Conservation (phyloP, 192 early-diverging fungal species). For the Umbelopsis ramanniana region DNA sequence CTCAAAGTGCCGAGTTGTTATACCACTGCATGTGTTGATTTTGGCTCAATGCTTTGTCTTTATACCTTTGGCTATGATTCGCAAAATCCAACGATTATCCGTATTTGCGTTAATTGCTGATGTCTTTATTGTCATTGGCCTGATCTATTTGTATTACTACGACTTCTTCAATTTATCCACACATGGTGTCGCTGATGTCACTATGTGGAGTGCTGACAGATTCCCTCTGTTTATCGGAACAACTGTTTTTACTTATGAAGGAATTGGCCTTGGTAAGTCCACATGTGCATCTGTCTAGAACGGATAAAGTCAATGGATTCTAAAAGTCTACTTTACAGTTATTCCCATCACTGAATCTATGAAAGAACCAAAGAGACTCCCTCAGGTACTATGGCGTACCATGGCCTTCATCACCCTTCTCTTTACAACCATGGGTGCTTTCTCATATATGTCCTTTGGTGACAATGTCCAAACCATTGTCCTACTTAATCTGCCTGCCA, state of each 20-base stretch:
- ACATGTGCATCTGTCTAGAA: too few relatives aligned
- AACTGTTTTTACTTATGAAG: constrained; percentile 92
- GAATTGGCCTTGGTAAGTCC: constrained; percentile 75
- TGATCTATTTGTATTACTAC: constrained; percentile 81
- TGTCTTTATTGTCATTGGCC: constrained; percentile 86
- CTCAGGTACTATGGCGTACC: constrained; percentile 49
- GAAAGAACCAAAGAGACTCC: constrained; percentile 60
- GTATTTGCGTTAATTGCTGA: constrained; percentile 84
- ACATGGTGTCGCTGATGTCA: constrained; percentile 64
- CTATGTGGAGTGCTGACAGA: constrained; percentile 65
- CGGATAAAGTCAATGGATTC: too few relatives aligned
- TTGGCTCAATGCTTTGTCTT: constrained; percentile 75
- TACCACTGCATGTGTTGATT: constrained; percentile 59
- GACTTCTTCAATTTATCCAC: constrained; percentile 68
- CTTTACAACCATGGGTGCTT: constrained; percentile 50
- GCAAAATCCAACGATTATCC: constrained; percentile 86
- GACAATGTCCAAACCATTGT: constrained; percentile 72
- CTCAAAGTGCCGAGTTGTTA: constrained; percentile 67
- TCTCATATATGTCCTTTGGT: constrained; percentile 73
- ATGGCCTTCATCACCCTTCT: constrained; percentile 49
- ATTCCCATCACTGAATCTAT: constrained; percentile 62
- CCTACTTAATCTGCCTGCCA: constrained; percentile 69
- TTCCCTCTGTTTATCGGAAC: constrained; percentile 93
- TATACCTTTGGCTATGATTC: constrained; percentile 87
- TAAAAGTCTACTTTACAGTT: not conserved